Evolutionary conservation across 306 rosid genomes (phyloP), one percentile per base, ranked within the genome.

Genomic region (Cajanus cajan): DNA sequence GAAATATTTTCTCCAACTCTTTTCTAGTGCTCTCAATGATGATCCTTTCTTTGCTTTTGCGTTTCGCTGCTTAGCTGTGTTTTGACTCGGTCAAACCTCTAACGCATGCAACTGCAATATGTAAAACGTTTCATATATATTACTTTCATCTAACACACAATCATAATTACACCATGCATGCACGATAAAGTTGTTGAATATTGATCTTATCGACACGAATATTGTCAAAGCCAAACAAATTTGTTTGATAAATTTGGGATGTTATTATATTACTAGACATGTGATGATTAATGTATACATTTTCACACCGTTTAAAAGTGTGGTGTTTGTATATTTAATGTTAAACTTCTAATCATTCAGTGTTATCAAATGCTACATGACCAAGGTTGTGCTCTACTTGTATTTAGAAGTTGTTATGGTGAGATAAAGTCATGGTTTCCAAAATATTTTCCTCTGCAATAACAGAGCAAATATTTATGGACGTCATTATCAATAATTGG

Each of bases 131-230:
- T 80, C 50, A 59, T 34, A 51, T 33, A 39, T 39, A 31, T 24
- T 24, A 24, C 7, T 18, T 22, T 68, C 78, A 71, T 68, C 81
- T 67, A 18, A 72, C 86, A 78, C 80, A 55, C 36, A 68, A 50
- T 31, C 73, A 68, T 76, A 36, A 22, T 18, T 59, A 15, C 48
- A 59, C 57, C 71, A 47, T 79, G 65, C 71, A 47, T 79, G 65
- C 36, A 39, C 14, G 6, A 63, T 16, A 24, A 44, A 55, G 45
- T 40, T 81, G 54, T 21, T 67, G 24, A 31, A 7, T 61, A 13
- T 33, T 33, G 24, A 33, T 64, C 45, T 25, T 59, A n/a, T 22
- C 55, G 25, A 18, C 16, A 54, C 68, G 44, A 47, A 54, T 39
- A 51, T 39, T 47, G 68, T 65, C 33, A 69, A 47, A 25, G 33